phyloP scores from a whole-genome alignment of 768 basidiomycete genomes.

The Infundibulicybe gibba region DNA sequence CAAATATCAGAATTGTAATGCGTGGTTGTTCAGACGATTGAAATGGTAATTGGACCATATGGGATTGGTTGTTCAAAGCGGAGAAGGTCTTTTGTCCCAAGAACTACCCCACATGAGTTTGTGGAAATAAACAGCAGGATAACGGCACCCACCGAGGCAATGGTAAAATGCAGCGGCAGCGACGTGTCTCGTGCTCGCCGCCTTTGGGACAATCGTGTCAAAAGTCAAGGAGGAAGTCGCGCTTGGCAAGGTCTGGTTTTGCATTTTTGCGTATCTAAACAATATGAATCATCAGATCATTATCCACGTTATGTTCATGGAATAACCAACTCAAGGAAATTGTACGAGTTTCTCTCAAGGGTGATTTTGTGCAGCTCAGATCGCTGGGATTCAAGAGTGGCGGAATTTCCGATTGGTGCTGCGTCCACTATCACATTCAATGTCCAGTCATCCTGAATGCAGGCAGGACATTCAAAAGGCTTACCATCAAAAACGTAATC shows the following conservation, averaged over 20 bases:
- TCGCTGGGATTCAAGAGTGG: constrained; percentile 41
- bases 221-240: constrained; percentile 49
- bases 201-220: constrained; percentile 60
- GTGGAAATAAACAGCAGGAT: neutral
- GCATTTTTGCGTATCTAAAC: constrained; percentile 75
- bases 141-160: constrained; percentile 59
- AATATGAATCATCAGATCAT: constrained; percentile 9
- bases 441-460: too few relatives aligned
- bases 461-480: too few relatives aligned
- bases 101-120: constrained; percentile 39
- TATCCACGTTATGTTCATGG: too few relatives aligned
- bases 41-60: constrained; percentile 50
- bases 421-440: too few relatives aligned
- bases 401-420: constrained; percentile 12
- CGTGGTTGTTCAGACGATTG: constrained; percentile 19
- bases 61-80: constrained; percentile 55
- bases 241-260: constrained; percentile 53
- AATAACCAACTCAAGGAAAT: constrained; percentile 69
- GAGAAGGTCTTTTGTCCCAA: constrained; percentile 73
- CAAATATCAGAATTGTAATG: constrained; percentile 2
- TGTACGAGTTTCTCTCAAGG: constrained; percentile 73
- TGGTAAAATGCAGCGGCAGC: constrained; percentile 84
- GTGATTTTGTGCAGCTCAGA: constrained; percentile 53
- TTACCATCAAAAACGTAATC: constrained; percentile 69
- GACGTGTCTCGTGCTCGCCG: constrained; percentile 69